Base-by-base conservation (phyloP, 2,329 filamentous ascomycete genomes). In the Venturia oleaginea region DNA sequence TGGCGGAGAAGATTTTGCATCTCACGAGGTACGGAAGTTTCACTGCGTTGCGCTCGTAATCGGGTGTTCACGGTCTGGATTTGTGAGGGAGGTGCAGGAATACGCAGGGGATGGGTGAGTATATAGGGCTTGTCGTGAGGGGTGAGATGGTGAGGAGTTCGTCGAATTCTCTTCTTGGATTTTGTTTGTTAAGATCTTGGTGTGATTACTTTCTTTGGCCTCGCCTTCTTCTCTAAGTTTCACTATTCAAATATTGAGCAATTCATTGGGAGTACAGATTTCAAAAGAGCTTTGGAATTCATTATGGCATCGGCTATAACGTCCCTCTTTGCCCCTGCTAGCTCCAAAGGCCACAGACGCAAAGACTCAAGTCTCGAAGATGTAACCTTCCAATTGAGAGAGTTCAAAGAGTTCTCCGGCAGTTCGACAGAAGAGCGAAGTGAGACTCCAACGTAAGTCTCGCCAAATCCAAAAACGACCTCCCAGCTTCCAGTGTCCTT, bases 361-460 rank as follows among this genome's bases (percentile, higher is more conserved):
- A 63, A 63, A n/a, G 62, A 63, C 37, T 63, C 62, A 3, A 48
- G 62, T 37, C 10, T 51, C 15, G 46, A 46, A 40, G 62, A 63
- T 3, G 62, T 51, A 6, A 57, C 42, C 15, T 24, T 48, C 8
- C 62, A 63, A 43, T 19, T 63, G 17, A 27, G 34, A 17, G 24
- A 38, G 17, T 59, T 63, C 30, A 57, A 63, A 59, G 62, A 48
- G 13, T 59, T 63, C 51, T 15, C n/a, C n/a, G 60, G 34, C 27
- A 42, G 11, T 4, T 27, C 59, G 24, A 43, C 34, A 2, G 32
- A 37, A 38, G 57, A 19, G 5, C 43, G 24, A 37, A 42, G 34
- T 55, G 34, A 24, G 17, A 34, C 13, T 37, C 46, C 62, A 55
- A 55, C 43, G 62, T 63, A 59, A 32, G 61, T 46, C 43, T 11